Percentiles rank a stretch among this genome's conserved stretches.
Conservation (phyloP, 306 rosid genomes). For the Astragalus membranaceus region DNA sequence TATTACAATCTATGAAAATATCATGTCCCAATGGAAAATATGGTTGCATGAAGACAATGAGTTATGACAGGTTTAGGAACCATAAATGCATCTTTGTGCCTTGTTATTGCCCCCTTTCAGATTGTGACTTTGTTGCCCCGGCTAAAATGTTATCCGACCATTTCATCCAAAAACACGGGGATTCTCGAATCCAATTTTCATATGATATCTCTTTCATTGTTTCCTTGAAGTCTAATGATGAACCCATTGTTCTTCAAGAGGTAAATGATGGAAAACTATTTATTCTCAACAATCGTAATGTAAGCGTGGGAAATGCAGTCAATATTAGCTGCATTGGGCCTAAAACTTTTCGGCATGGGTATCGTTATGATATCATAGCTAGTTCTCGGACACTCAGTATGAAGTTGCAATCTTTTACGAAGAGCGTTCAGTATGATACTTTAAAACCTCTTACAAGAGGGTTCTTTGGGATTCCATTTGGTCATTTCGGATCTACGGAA, state of each 20-base stretch:
- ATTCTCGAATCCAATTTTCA: no score
- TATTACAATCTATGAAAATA: constrained; percentile 39
- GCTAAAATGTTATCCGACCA: not conserved
- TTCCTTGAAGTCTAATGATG: not conserved
- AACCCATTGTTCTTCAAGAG: not conserved
- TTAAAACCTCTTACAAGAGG: not conserved
- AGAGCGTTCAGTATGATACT: not conserved
- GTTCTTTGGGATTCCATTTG: not conserved
- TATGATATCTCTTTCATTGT: no score
- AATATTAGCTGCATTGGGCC: not conserved
- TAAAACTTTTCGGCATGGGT: not conserved
- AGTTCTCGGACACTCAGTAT: not conserved
- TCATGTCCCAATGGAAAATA: not conserved
- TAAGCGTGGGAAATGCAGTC: not conserved
- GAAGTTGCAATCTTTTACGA: not conserved
- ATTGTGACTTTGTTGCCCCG: not conserved
- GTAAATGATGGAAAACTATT: not conserved
- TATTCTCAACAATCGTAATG: not conserved
- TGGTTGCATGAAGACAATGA: not conserved
- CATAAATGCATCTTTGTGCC: not conserved
- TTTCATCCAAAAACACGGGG: no score
- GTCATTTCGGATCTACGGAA: no score
- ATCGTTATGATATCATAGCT: not conserved
- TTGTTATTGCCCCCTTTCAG: not conserved
- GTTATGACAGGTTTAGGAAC: not conserved